These are phyloP conservation scores for Trichopus zeylanicus DNA, from an alignment of 116 monocot species.

Conservation along the genomic window DNA sequence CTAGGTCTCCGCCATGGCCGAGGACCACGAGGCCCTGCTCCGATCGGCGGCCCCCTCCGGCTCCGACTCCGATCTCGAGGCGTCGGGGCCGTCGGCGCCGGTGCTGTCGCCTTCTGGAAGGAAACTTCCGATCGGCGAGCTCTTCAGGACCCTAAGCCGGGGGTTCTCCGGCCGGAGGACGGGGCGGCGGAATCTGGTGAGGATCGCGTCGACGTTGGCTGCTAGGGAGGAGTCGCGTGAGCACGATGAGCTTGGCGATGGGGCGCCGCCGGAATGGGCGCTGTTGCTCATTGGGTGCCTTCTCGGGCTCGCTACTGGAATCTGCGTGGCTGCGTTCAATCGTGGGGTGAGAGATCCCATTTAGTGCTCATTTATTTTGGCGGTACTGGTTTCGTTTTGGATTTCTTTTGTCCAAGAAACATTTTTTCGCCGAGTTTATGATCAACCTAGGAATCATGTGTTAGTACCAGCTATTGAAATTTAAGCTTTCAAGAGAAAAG, in stretches of 20 bases:
- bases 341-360: constrained; percentile 49
- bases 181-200: constrained; percentile 31
- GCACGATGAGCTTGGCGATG: constrained; percentile 61
- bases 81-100: constrained; percentile 12
- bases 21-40: constrained; percentile 43
- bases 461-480: too few relatives aligned
- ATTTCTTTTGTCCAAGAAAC: neutral
- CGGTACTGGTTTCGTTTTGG: neutral
- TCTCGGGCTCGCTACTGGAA: constrained; percentile 86
- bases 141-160: constrained; percentile 45
- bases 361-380: neutral
- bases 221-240: constrained; percentile 17
- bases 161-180: constrained; percentile 32
- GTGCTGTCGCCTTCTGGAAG: constrained; percentile 8
- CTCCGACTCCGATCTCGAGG: constrained; percentile 30
- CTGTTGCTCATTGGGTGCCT: constrained; percentile 92
- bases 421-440: too few relatives aligned
- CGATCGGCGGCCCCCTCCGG: constrained; percentile 19
- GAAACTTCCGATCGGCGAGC: constrained; percentile 45
- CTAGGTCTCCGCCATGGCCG: constrained; percentile 2
- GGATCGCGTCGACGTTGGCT: constrained; percentile 4
- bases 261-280: constrained; percentile 98
- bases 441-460: too few relatives aligned
- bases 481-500: too few relatives aligned
- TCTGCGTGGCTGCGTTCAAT: constrained; percentile 94